A percentile compares a stretch with the other conserved stretches of the same genome.
Conservation (phyloP, 2,329 filamentous ascomycete species). For the Cytospora mali region DNA sequence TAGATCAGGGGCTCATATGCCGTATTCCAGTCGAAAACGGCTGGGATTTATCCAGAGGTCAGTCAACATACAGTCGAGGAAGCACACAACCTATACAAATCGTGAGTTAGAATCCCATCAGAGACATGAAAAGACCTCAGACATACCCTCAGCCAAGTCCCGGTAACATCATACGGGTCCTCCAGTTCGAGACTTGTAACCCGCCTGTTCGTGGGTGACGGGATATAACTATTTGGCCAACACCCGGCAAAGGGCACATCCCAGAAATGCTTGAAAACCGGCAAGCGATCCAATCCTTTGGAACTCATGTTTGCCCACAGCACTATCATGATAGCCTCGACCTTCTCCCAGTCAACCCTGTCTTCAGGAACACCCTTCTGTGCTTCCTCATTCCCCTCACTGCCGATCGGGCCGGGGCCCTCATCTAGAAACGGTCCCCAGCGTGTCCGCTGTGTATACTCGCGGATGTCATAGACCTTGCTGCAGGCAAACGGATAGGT, state of each 20-base stretch:
- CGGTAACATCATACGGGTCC: constrained; percentile 73
- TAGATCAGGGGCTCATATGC: background rate
- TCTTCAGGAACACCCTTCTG: constrained; percentile 33
- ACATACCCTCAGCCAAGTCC: constrained; percentile 69
- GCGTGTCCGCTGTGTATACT: constrained; percentile 61
- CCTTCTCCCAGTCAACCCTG: constrained; percentile 76
- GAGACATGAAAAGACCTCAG: background rate
- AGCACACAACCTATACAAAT: constrained; percentile 46
- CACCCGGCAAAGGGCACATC: constrained; percentile 57
- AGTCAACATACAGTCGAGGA: constrained; percentile 55
- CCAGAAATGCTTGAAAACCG: constrained; percentile 57
- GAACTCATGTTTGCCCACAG: constrained; percentile 63
- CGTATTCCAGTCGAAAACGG: constrained; percentile 54
- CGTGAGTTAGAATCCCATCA: background rate
- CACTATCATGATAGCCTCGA: constrained; percentile 74
- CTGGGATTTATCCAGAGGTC: constrained; percentile 42
- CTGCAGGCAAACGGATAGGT: constrained; percentile 66
- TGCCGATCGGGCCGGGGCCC: constrained; percentile 41
- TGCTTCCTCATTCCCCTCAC: background rate
- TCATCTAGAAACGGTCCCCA: constrained; percentile 77
- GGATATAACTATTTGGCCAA: constrained; percentile 53
- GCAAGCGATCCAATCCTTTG: constrained; percentile 47
- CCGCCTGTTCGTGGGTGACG: constrained; percentile 40
- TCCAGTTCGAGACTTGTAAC: constrained; percentile 49
- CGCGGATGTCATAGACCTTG: constrained; percentile 73